A percentile compares a stretch with the other conserved stretches of the same genome.
These are phyloP conservation scores for Pyrenochaeta sp. DNA, from an alignment of 2,329 filamentous ascomycete genomes.

Conservation along the genomic window DNA sequence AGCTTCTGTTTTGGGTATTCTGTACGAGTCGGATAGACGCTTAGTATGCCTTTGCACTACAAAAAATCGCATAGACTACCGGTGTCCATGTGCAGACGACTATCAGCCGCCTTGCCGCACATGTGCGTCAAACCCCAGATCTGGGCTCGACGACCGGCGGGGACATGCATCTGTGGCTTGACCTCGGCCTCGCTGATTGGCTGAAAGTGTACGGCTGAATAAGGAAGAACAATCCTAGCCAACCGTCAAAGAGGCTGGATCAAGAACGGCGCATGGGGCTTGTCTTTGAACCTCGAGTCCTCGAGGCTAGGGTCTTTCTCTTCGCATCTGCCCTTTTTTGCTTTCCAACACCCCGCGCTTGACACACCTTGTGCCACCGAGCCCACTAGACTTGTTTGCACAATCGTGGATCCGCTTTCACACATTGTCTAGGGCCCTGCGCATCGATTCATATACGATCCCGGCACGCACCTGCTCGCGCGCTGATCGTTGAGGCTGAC, in stretches of 20 bases:
- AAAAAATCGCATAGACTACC: no score
- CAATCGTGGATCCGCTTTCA: background rate
- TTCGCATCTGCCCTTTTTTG: background rate
- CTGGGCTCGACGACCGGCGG: conserved; percentile 16
- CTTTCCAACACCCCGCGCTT: no score
- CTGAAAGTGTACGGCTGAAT: background rate
- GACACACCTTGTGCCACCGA: no score
- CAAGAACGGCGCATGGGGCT: background rate
- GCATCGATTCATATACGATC: background rate
- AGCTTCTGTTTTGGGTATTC: no score
- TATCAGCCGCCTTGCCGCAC: no score
- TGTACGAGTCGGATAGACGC: no score
- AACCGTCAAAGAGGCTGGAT: conserved; percentile 16
- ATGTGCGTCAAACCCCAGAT: conserved; percentile 13
- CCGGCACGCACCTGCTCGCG: background rate
- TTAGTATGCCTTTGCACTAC: no score
- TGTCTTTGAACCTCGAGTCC: conserved; percentile 5
- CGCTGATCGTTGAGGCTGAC: background rate
- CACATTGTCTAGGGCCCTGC: no score
- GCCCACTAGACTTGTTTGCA: no score
- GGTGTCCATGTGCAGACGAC: no score
- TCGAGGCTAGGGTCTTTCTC: background rate
- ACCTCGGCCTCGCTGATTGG: conserved; percentile 14
- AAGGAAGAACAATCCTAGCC: conserved; percentile 15
- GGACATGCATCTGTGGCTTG: conserved; percentile 15